phyloP scores from a whole-genome alignment of 495 filamentous ascomycete genomes.

The Penicillium samsonianum region DNA sequence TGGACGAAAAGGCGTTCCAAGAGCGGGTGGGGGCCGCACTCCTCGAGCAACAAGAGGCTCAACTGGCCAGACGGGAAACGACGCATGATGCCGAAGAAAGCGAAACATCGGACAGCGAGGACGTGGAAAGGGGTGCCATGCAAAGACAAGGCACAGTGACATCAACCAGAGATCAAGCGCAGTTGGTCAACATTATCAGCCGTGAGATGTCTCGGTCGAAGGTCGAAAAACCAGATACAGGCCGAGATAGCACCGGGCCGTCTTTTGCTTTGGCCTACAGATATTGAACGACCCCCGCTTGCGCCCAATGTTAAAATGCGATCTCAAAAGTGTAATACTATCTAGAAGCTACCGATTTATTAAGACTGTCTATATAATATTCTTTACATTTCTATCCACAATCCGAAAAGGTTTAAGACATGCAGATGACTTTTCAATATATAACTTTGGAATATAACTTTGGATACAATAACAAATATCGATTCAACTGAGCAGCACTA shows the following conservation, averaged over 20 bases:
- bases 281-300: neutral
- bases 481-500: neutral
- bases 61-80: neutral
- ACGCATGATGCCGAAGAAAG: neutral
- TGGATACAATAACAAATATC: too few relatives aligned
- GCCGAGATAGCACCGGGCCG: conserved; percentile 17
- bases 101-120: conserved; percentile 3
- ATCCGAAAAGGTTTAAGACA: too few relatives aligned
- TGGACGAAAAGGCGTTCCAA: conserved; percentile 26
- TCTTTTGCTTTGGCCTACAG: conserved; percentile 18
- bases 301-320: neutral
- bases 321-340: neutral
- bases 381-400: neutral
- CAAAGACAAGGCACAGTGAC: conserved; percentile 14
- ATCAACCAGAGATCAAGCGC: conserved; percentile 11
- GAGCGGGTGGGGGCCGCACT: conserved; percentile 33
- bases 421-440: too few relatives aligned
- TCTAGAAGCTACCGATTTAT: neutral
- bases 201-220: conserved; percentile 19
- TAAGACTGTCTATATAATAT: neutral
- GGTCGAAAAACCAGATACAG: conserved; percentile 3
- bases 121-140: neutral
- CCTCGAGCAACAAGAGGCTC: conserved; percentile 5
- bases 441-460: too few relatives aligned
- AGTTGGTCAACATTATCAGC: conserved; percentile 17